Percentiles rank a stretch among this genome's conserved stretches.
Conservation (phyloP, 768 basidiomycete genomes). For the Hirschioporus abietinus region DNA sequence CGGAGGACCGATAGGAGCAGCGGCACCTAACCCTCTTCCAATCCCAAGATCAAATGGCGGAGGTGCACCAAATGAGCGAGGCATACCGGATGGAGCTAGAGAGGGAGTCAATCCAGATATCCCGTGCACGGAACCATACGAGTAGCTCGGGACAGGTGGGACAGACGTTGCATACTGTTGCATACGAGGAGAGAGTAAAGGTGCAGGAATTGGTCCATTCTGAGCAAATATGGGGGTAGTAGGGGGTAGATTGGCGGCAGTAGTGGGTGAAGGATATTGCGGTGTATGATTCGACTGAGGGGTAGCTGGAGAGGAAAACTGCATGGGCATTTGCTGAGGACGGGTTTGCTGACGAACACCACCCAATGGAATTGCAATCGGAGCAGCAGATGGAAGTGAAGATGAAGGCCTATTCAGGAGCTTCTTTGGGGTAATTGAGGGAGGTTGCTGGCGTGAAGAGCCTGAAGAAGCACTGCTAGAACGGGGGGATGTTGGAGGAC, state of each 20-base stretch:
- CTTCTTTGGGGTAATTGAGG: conserved; percentile 56
- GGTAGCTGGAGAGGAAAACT: conserved; percentile 20
- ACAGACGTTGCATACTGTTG: conserved; percentile 29
- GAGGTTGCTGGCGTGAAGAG: conserved; percentile 38
- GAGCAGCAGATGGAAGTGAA: conserved; percentile 15
- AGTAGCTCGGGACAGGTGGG: conserved; percentile 42
- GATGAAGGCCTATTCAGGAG: conserved; percentile 44
- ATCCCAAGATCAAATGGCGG: conserved; percentile 51
- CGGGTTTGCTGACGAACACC: conserved; percentile 12
- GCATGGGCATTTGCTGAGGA: conserved; percentile 30
- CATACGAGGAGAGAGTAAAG: conserved; percentile 50
- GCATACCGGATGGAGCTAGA: conserved; percentile 49
- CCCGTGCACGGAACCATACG: conserved; percentile 38
- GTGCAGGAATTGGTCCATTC: conserved; percentile 36
- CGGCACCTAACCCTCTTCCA: conserved; percentile 34
- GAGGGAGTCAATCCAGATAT: conserved; percentile 38
- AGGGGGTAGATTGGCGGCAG: conserved; percentile 46
- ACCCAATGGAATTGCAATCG: conserved; percentile 16
- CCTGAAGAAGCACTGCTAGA: conserved; percentile 38
- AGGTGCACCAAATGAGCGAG: conserved; percentile 45
- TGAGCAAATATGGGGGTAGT: conserved; percentile 31
- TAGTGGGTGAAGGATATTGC: conserved; percentile 37
- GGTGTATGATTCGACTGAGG: conserved; percentile 18
- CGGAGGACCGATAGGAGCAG: conserved; percentile 53
- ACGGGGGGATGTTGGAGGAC: conserved; percentile 48